Conservation (phyloP, 2,329 filamentous ascomycete species). For the Aspergillus transmontanensis region DNA sequence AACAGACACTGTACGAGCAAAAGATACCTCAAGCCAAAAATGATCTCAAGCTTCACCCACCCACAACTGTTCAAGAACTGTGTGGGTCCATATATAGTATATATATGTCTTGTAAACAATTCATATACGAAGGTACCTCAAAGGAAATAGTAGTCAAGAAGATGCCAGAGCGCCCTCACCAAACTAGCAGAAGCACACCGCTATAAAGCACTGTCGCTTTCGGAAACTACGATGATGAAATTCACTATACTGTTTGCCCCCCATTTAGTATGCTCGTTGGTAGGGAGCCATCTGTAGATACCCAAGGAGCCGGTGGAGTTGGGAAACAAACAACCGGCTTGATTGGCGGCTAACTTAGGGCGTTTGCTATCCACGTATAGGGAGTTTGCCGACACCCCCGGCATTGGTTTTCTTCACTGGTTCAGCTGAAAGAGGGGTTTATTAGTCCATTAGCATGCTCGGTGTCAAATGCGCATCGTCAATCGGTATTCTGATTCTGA, state of each 20-base stretch:
- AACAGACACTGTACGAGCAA: not conserved
- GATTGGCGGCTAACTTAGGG: not conserved
- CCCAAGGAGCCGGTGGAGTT: not conserved
- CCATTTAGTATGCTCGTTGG: not conserved
- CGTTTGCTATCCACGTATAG: conserved; percentile 1
- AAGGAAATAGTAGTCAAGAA: not conserved
- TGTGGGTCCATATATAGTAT: not conserved
- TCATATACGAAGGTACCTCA: not conserved
- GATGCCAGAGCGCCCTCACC: not conserved
- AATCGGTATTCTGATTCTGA: not conserved
- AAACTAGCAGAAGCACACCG: not conserved
- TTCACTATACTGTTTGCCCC: not conserved
- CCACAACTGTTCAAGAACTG: not conserved
- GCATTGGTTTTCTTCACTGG: not conserved
- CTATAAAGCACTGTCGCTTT: not conserved
- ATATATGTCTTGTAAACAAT: not conserved
- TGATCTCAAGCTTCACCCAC: not conserved
- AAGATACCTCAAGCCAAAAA: not conserved
- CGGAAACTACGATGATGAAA: not conserved
- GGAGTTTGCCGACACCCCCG: not conserved
- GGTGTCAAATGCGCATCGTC: not conserved
- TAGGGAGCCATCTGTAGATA: not conserved
- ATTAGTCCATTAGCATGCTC: not conserved
- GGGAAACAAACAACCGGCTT: not conserved
- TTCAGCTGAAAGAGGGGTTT: not conserved